These are phyloP conservation scores for Rhizopogon rudus DNA, from an alignment of 768 basidiomycete species.

Conservation along the genomic window DNA sequence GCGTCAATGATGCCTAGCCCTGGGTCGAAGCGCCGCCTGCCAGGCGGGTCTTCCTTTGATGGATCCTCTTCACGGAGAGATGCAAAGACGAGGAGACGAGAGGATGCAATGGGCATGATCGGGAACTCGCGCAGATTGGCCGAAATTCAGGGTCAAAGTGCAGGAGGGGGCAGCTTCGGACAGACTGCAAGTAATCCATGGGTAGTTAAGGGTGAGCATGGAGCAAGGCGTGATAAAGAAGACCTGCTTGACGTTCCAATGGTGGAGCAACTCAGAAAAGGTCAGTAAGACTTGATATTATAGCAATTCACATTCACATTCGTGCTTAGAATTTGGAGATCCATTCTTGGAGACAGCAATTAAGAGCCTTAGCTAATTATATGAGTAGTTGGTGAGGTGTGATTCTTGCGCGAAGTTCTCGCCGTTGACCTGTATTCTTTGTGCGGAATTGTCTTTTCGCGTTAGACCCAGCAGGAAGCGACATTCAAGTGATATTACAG, in stretches of 20 bases:
- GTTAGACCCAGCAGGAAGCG: background rate
- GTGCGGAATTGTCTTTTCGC: background rate
- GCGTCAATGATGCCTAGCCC: conserved; percentile 17
- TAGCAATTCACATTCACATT: background rate
- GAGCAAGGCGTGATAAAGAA: conserved; percentile 49
- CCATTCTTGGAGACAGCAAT: conserved; percentile 40
- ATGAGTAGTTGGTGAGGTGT: conserved; percentile 8
- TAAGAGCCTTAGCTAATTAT: conserved; percentile 20
- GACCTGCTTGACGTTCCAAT: conserved; percentile 46
- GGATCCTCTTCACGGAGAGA: conserved; percentile 41
- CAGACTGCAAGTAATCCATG: conserved; percentile 13
- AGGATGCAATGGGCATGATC: conserved; percentile 29
- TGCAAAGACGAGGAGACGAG: conserved; percentile 45
- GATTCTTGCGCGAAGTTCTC: background rate
- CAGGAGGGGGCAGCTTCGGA: conserved; percentile 5
- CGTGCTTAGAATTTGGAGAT: conserved; percentile 22
- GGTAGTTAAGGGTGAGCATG: conserved; percentile 30
- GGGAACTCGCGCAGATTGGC: conserved; percentile 18
- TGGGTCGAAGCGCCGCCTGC: conserved; percentile 46
- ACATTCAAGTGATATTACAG: background rate
- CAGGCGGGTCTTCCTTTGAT: conserved; percentile 39
- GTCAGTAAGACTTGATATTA: conserved; percentile 23
- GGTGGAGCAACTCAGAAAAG: conserved; percentile 53
- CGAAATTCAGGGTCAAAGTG: conserved; percentile 18
- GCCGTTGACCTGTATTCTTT: background rate